Base-by-base conservation (phyloP, 192 early-diverging fungal genomes). In the Mortierella antarctica region DNA sequence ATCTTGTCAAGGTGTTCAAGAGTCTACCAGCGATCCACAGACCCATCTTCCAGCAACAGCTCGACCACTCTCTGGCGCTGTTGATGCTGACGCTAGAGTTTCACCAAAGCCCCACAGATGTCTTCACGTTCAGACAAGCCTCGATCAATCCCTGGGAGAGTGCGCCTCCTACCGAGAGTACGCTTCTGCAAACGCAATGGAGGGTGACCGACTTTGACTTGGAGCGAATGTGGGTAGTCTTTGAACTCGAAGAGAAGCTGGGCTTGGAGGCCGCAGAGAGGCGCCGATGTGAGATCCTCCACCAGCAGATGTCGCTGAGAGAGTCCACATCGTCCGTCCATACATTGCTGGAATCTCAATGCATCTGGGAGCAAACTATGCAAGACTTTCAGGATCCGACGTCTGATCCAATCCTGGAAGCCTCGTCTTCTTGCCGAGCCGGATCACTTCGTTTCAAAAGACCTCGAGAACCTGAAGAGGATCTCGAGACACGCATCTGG, bases 21-120 rank as follows among this genome's bases (percentile, higher is more conserved):
- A 61, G 65, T 44, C 31, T 74, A 18, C 73, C 73, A 9, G 62
- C 48, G 31, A 47, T 67, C 52, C 65, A 74, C 17, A 56, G 58
- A 7, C 73, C 73, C n/a, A 52, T 67, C 21, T 58, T 74, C 18
- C 64, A 56, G 40, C 73, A 55, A 12, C 50, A 53, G 11, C 45
- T 74, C 13, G 73, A 74, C 11, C 57, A 64, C 9, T 50, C 65
- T 31, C 12, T 74, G 23, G 73, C 73, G 14, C 50, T 74, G 13
- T 67, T 74, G 73, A 55, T 74, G 7, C 65, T 74, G 5, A 74
- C 73, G 11, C 57, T 74, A 5, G 73, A 74, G 8, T 67, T 74
- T 17, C 47, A 50, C 6, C 73, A 74, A 47, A 13, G 53, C 2
- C 42, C 60, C 11, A 20, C 21, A 31, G 52, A 64, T 21, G 31